Evolutionary conservation across 495 filamentous ascomycete genomes (phyloP), one percentile per base, ranked within the genome.

Genomic region (Arthonia radiata): DNA sequence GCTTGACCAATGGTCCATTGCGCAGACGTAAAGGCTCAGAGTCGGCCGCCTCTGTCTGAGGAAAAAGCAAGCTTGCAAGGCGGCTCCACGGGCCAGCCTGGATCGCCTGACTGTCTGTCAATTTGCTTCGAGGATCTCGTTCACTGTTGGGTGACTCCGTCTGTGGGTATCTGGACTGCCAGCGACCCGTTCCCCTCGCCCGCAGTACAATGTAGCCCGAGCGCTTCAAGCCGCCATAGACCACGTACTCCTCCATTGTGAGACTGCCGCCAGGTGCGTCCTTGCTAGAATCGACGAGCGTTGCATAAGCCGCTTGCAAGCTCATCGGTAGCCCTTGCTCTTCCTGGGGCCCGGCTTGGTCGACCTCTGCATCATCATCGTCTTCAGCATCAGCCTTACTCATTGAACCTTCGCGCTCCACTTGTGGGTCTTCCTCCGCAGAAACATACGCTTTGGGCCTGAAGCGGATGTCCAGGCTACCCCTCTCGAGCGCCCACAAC

Each of bases 281-380:
- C 30, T 64, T 66, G 11, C 52, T 46, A n/a, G n/a, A n/a, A 9
- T 71, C 76, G 36, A 77, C 59, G 34, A 78, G 67, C 22, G 71
- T 60, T 16, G 86, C 61, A 53, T 93, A 97, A 1, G 75, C 80
- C 4, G 73, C 81, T 46, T 94, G 77, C 16, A 93, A 45, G 37
- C 77, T 86, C 58, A 94, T 71, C 0, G 83, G 79, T 13, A 82
- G 49, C 0, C 68, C 74, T 5, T 56, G 40, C n/a, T 71, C 59
- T 36, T 10, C 35, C 29, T 6, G 32, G 16, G 5, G 33, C 11
- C 6, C 7, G 19, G 19, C 6, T 6, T 22, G 19, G 19, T 22
- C 19, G 19, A 7, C 19, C 11, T 22, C 19, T 6, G 6, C 19
- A 11, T 22, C 19, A 11, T 11, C 19, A 22, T 6, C 7, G 11